Base-by-base conservation (phyloP, 148 eudicot genomes). In the Linanthus parryae region DNA sequence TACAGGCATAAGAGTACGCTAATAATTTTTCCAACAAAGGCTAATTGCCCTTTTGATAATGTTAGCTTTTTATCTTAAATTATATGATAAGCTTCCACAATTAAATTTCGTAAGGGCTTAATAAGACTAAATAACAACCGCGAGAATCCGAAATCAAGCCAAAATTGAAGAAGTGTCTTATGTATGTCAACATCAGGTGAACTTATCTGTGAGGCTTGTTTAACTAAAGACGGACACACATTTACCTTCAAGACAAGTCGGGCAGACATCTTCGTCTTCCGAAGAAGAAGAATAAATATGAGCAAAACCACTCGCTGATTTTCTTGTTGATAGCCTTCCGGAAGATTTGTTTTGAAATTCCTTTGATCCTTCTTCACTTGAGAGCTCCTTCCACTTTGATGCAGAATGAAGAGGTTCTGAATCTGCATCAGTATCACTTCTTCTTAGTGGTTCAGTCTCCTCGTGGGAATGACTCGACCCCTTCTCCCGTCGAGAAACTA, bases 241-340 rank as follows among this genome's bases (percentile, higher is more conserved):
- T n/a, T 17, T 57, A 62, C 66, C 66, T 3, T 62, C 66, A 43
- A 62, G 66, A 54, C 66, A 61, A 10, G 57, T 61, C 18, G 65
- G 65, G 57, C 65, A 61, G 34, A 61, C 65, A 52, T 61, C 65
- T 46, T 53, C 66, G 45, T 62, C 66, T 43, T 52, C 66, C 21
- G 44, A 27, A 58, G 62, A 24, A 21, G 54, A 27, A 34, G 54
- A 27, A 34, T 46, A 54, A 26, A 58, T 28, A 46, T 58, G 47
- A 46, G 47, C 23, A 14, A 46, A 13, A 22, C 62, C 54, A 34
- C 26, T 44, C 4, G 35, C 52, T 45, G 47, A 34, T 58, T 46
- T 47, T 58, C 43, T 25, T 8, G 62, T 12, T 35, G 36, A 36
- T 7, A 26, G 53, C 54, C 36, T 58, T 15, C 47, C 62, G 26